Conservation (phyloP, 257 asterid species). For the Nicotiana tomentosiformis region DNA sequence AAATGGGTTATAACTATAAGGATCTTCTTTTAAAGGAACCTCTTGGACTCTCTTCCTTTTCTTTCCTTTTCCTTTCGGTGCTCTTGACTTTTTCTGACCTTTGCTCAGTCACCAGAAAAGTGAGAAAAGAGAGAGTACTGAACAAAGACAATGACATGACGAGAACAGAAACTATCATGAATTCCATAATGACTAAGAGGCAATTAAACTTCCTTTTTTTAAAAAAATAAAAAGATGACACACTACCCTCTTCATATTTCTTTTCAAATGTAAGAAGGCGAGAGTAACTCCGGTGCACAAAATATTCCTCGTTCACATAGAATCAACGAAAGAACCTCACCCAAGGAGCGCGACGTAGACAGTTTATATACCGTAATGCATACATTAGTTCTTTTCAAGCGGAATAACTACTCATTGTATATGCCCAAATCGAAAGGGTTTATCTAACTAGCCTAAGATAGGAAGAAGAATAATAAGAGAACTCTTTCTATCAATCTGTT, state of each 20-base stretch:
- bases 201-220: background rate
- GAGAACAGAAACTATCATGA: constrained; percentile 38
- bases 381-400: too few relatives aligned
- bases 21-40: background rate
- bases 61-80: constrained; percentile 36
- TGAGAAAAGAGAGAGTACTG: constrained; percentile 19
- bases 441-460: background rate
- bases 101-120: constrained; percentile 12
- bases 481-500: background rate
- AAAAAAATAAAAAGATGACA: too few relatives aligned
- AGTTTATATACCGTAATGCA: too few relatives aligned
- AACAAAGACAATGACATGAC: constrained; percentile 53
- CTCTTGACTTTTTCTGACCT: constrained; percentile 57
- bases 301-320: too few relatives aligned
- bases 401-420: background rate
- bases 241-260: background rate
- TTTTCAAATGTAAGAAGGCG: too few relatives aligned
- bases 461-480: background rate
- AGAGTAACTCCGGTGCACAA: fast-evolving
- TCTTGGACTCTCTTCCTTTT: background rate
- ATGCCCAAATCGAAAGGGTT: background rate
- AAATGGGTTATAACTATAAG: constrained; percentile 21
- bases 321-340: too few relatives aligned
- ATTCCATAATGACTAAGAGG: background rate
- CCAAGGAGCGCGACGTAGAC: too few relatives aligned